phyloP scores from a whole-genome alignment of 2,329 filamentous ascomycete genomes.

The Claviceps arundinis region DNA sequence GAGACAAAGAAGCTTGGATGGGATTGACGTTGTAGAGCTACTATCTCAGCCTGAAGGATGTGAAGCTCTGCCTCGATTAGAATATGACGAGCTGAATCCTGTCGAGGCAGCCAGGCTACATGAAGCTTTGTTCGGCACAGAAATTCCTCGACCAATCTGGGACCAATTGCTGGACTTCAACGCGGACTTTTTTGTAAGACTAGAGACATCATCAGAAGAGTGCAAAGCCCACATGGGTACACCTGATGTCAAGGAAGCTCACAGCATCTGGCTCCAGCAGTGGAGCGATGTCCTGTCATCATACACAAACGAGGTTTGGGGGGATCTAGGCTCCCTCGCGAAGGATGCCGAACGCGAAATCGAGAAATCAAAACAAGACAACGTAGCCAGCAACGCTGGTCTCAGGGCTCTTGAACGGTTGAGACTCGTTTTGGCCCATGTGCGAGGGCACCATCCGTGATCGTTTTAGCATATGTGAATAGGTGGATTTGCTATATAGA shows the following conservation, averaged over 20 bases:
- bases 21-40: conserved; percentile 22
- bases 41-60: conserved; percentile 17
- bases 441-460: conserved; percentile 16
- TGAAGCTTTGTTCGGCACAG: conserved; percentile 23
- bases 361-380: conserved; percentile 19
- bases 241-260: conserved; percentile 23
- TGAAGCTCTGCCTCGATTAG: conserved; percentile 11
- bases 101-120: conserved; percentile 21
- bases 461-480: no score
- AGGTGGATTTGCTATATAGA: no score
- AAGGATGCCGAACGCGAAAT: conserved; percentile 44
- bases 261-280: conserved; percentile 35
- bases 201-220: conserved; percentile 9
- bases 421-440: conserved; percentile 23
- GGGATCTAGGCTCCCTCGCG: conserved; percentile 43
- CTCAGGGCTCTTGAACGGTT: conserved; percentile 21
- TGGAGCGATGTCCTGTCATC: conserved; percentile 42
- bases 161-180: conserved; percentile 37
- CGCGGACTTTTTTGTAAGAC: conserved; percentile 26
- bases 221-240: conserved; percentile 24
- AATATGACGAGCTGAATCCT: conserved; percentile 13
- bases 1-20: conserved; percentile 8
- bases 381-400: conserved; percentile 10
- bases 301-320: conserved; percentile 58
- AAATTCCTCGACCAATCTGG: conserved; percentile 18